phyloP scores from a whole-genome alignment of 108 stramenopile species.

The Thalassiosira profunda region DNA sequence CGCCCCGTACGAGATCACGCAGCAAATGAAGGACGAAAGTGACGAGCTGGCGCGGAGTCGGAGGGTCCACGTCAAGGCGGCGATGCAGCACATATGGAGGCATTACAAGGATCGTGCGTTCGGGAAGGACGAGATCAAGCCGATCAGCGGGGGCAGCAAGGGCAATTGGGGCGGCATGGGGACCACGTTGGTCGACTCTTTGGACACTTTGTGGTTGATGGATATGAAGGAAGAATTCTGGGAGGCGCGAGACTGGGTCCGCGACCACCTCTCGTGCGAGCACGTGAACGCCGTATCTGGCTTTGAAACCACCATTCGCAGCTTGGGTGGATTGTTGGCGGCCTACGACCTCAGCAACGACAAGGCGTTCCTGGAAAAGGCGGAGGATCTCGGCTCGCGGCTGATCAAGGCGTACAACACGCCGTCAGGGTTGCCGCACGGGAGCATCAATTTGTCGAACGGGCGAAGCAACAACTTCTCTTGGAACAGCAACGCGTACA shows the following conservation, averaged over 20 bases:
- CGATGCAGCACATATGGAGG: conserved; percentile 83
- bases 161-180: conserved; percentile 92
- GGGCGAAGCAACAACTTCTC: conserved; percentile 45
- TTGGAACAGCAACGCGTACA: conserved; percentile 56
- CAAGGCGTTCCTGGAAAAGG: conserved; percentile 73
- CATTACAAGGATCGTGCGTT: conserved; percentile 79
- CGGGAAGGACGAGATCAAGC: conserved; percentile 86
- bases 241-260: conserved; percentile 90
- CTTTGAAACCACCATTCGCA: conserved; percentile 99
- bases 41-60: conserved; percentile 69
- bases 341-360: conserved; percentile 91
- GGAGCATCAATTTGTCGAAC: conserved; percentile 54
- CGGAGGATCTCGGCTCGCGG: conserved; percentile 72
- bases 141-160: conserved; percentile 45
- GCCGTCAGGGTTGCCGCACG: conserved; percentile 68
- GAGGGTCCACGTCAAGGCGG: conserved; percentile 61
- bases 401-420: conserved; percentile 72
- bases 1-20: conserved; percentile 17
- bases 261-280: conserved; percentile 61
- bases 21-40: conserved; percentile 10
- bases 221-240: conserved; percentile 95
- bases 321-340: conserved; percentile 92
- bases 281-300: conserved; percentile 71
- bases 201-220: conserved; percentile 98
- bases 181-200: conserved; percentile 92